phyloP scores from a whole-genome alignment of 169 alveolate genomes.

The Sarcocystis neurona region DNA sequence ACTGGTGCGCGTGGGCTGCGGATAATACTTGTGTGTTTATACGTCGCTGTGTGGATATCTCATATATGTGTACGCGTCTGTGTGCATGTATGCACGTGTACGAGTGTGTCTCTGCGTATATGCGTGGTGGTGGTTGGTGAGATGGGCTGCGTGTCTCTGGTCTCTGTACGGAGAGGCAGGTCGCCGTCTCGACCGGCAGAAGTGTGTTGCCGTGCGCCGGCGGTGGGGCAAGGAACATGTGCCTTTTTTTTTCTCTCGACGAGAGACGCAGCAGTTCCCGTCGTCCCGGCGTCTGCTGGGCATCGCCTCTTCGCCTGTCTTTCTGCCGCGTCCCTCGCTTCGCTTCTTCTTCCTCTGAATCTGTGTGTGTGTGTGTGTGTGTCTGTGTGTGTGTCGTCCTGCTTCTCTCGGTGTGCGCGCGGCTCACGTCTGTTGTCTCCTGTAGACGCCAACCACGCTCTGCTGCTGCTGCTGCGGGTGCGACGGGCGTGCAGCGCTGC shows the following conservation, averaged over 20 bases:
- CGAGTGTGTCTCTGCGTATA: too few species aligned
- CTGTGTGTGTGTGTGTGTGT: neutral
- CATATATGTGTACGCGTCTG: too few species aligned
- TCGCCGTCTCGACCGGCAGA: too few species aligned
- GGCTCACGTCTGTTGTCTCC: neutral
- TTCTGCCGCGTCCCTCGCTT: neutral
- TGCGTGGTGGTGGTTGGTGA: too few species aligned
- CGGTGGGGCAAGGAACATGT: neutral
- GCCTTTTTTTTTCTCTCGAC: neutral
- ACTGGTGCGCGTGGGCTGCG: too few species aligned
- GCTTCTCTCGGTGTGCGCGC: neutral
- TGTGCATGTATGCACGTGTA: too few species aligned
- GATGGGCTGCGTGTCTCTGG: too few species aligned
- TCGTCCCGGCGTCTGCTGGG: neutral
- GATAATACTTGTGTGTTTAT: too few species aligned
- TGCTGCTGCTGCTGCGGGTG: too few species aligned
- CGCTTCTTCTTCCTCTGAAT: neutral
- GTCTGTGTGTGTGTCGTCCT: neutral
- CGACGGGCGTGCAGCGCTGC: conserved; percentile 86
- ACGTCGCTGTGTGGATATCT: too few species aligned
- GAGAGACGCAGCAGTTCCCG: neutral
- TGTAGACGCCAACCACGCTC: too few species aligned
- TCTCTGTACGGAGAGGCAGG: too few species aligned
- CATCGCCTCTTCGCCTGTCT: neutral
- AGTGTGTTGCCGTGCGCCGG: neutral